Percentiles rank a stretch among this genome's conserved stretches.
These are phyloP conservation scores for Phaeosphaeria sp. DNA, from an alignment of 2,329 filamentous ascomycete genomes.

Conservation along the genomic window DNA sequence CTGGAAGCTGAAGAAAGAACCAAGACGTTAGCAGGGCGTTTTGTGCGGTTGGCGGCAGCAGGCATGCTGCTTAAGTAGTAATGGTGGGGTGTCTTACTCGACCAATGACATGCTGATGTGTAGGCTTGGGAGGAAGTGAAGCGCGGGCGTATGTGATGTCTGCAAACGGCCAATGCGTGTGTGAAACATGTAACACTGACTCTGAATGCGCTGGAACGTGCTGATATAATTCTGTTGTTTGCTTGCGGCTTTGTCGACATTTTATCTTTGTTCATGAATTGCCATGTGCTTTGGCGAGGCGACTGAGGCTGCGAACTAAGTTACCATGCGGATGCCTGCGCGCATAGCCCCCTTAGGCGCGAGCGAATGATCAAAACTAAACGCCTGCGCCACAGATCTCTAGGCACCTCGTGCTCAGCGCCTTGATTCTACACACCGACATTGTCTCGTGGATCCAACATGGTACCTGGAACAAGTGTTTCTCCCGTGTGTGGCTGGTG, in stretches of 20 bases:
- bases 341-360: neutral
- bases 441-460: neutral
- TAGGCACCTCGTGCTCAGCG: neutral
- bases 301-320: neutral
- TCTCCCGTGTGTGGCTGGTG: neutral
- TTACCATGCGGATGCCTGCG: neutral
- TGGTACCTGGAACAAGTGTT: too few relatives aligned
- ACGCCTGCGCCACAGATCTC: neutral
- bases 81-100: conserved; percentile 15
- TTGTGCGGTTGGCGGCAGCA: neutral
- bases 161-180: neutral
- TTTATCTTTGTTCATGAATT: neutral
- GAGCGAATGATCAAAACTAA: neutral
- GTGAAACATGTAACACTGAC: neutral
- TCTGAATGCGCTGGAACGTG: neutral
- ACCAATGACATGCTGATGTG: conserved; percentile 14
- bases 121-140: neutral
- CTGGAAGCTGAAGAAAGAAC: conserved; percentile 14
- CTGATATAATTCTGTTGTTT: neutral
- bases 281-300: neutral
- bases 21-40: conserved; percentile 6
- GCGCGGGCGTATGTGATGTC: conserved; percentile 1
- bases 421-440: neutral
- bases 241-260: neutral
- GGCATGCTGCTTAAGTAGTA: conserved; percentile 3